Conservation (phyloP, 2,329 filamentous ascomycete species). For the Claviceps maximensis region DNA sequence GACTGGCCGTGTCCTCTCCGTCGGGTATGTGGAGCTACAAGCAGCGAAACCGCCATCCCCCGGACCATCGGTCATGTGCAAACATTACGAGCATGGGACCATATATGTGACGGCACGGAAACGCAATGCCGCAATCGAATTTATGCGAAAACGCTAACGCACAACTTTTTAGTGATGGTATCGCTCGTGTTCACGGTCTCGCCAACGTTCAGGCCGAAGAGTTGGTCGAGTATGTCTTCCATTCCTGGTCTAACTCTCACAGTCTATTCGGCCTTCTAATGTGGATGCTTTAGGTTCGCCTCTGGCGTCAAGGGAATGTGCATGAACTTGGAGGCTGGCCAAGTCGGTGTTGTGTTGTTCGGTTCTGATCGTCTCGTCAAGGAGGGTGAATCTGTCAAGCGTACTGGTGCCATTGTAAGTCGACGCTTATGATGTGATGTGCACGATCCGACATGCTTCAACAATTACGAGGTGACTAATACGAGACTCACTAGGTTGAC, state of each 20-base stretch:
- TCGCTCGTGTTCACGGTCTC: conserved; percentile 99
- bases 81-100: neutral
- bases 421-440: neutral
- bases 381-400: conserved; percentile 99
- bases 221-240: conserved; percentile 82
- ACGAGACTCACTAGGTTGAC: conserved; percentile 60
- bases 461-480: conserved; percentile 11
- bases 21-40: conserved; percentile 63
- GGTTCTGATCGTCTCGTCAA: conserved; percentile 99
- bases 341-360: conserved; percentile 99
- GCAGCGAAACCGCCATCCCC: neutral
- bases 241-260: neutral
- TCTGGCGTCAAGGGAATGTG: conserved; percentile 99
- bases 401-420: conserved; percentile 97
- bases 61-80: neutral
- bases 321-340: conserved; percentile 99
- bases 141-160: conserved; percentile 15
- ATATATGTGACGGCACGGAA: neutral
- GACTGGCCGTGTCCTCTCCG: conserved; percentile 96
- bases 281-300: conserved; percentile 61
- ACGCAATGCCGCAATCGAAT: neutral
- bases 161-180: conserved; percentile 74
- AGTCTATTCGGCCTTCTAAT: conserved; percentile 10
- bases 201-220: conserved; percentile 99
- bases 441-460: neutral